Percentiles rank a stretch among this genome's conserved stretches.
Evolutionary conservation across 1,284 basidiomycete genomes (phyloP).

Genomic region (Ceratobasidium theobromae): DNA sequence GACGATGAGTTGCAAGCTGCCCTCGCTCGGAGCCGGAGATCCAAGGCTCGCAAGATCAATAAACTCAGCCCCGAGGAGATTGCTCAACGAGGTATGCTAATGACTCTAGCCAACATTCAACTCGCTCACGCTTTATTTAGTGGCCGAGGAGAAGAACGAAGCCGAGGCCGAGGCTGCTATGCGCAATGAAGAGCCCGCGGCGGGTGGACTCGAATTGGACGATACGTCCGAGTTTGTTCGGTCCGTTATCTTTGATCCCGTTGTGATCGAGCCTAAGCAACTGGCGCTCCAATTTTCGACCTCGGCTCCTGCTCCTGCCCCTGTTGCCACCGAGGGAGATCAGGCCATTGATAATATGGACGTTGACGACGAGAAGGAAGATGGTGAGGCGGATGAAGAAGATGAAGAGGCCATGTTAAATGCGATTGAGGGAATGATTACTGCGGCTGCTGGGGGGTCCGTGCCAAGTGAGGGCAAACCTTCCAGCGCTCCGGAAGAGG

Average conservation of each 20-base stretch:
- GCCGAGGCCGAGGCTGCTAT: conserved; percentile 49
- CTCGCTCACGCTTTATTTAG: conserved; percentile 46
- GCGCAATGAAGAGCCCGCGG: conserved; percentile 51
- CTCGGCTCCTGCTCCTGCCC: conserved; percentile 45
- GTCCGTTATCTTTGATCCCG: conserved; percentile 71
- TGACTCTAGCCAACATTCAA: conserved; percentile 23
- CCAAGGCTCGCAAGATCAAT: conserved; percentile 75
- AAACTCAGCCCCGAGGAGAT: conserved; percentile 84
- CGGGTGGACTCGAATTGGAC: conserved; percentile 81
- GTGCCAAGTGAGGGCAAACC: conserved; percentile 53
- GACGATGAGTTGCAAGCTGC: conserved; percentile 98
- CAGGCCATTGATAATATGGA: conserved; percentile 67
- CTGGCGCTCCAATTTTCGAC: conserved; percentile 45
- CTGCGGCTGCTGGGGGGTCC: conserved; percentile 13
- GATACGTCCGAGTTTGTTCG: conserved; percentile 97
- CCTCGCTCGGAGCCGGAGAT: conserved; percentile 80
- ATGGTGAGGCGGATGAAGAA: conserved; percentile 61
- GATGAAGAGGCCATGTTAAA: conserved; percentile 34
- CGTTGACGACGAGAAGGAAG: conserved; percentile 68
- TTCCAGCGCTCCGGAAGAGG: conserved; percentile 44
- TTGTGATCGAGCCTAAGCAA: conserved; percentile 49
- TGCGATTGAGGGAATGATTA: conserved; percentile 31
- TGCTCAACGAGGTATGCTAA: conserved; percentile 68
- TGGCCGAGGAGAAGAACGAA: conserved; percentile 58
- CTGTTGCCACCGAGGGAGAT: conserved; percentile 53